Base-by-base conservation (phyloP, 2,329 filamentous ascomycete genomes). In the Microsporum canis region DNA sequence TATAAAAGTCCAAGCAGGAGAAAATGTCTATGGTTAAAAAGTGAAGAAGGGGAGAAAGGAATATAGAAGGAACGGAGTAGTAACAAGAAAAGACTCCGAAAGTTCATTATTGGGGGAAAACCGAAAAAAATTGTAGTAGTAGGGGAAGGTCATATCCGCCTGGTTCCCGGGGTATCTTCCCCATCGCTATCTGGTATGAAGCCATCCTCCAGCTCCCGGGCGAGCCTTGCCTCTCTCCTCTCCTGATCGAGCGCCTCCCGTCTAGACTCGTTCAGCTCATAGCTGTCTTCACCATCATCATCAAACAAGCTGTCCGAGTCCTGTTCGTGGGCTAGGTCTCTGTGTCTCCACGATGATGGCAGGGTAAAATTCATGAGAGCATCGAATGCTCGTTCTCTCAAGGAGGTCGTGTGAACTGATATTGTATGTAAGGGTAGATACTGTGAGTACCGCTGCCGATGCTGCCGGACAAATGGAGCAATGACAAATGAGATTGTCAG, bases 151-250 rank as follows among this genome's bases (percentile, higher is more conserved):
- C 33, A 55, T 55, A 36, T 55, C 31, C 49, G 29, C 31, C 49
- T 55, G 8, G 49, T 55, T 2, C 49, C 49, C 12, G 33, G 49
- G 5, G 33, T 33, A 10, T 57, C 59, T 14, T 68, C 71, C 60
- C 85, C 83, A 41, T 86, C 84, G 61, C 87, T 88, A 66, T 88
- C 85, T 71, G 89, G 87, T 73, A 83, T 82, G 70, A 89, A 89
- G 0, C 86, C 87, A 68, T 87, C 82, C 71, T 92, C 88, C 58
- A 92, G 73, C 77, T 95, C 90, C 74, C 89, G 80, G 71, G 89
- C 92, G 63, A 95, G 69, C 64, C 90, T 80, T 66, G 66, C 76
- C 69, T 57, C 74, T 75, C 60, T 78, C 73, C 61, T 79, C 77
- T 65, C 68, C 68, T 71, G 70, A 65, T 74, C 70, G 63, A 79